phyloP scores from a whole-genome alignment of 2,329 filamentous ascomycete species.

The Fusarium phyllophilum region DNA sequence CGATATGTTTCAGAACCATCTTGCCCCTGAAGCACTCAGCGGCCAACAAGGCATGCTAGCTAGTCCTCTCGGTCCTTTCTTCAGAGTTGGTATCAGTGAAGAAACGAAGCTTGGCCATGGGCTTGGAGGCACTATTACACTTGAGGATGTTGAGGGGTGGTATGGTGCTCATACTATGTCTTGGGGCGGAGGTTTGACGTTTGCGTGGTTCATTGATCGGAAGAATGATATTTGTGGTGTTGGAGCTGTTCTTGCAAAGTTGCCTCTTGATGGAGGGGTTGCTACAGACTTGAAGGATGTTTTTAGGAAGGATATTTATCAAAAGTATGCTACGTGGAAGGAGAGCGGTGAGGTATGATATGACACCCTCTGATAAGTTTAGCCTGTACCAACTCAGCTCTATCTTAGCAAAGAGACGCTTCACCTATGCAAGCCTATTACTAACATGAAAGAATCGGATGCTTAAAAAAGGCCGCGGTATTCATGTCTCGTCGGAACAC shows the following conservation, averaged over 20 bases:
- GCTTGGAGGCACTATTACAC: conserved; percentile 53
- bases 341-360: background rate
- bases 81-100: conserved; percentile 48
- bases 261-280: conserved; percentile 45
- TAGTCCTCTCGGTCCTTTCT: conserved; percentile 48
- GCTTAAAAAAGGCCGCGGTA: background rate
- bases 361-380: background rate
- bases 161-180: conserved; percentile 55
- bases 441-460: too few species aligned
- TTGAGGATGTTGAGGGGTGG: conserved; percentile 55
- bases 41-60: conserved; percentile 44
- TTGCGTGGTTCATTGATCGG: conserved; percentile 61
- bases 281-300: conserved; percentile 52
- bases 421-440: background rate
- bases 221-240: conserved; percentile 57
- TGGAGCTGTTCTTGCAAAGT: conserved; percentile 51
- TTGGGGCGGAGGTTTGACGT: conserved; percentile 58
- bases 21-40: conserved; percentile 46
- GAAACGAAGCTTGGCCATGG: conserved; percentile 52
- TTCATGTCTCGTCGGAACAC: background rate
- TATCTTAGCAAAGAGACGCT: background rate
- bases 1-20: conserved; percentile 59
- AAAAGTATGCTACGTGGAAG: conserved; percentile 43
- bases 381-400: background rate
- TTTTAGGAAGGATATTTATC: conserved; percentile 56